phyloP scores from a whole-genome alignment of 2,329 filamentous ascomycete genomes.

The Septoria linicola region DNA sequence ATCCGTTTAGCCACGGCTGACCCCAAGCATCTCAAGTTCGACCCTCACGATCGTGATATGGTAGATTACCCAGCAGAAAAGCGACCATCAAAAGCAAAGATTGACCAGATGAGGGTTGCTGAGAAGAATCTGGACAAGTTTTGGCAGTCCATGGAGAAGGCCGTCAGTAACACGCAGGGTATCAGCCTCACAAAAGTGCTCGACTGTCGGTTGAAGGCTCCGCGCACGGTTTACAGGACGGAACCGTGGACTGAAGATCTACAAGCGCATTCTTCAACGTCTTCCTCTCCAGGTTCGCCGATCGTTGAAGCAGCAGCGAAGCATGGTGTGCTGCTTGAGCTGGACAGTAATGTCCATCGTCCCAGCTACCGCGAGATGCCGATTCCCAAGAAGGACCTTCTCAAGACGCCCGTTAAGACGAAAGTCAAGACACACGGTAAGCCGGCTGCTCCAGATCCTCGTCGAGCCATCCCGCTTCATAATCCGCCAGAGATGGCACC shows the following conservation, averaged over 20 bases:
- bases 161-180: conserved; percentile 11
- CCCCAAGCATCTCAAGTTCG: neutral
- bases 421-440: conserved; percentile 31
- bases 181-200: conserved; percentile 34
- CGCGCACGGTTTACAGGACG: conserved; percentile 49
- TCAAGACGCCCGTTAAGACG: conserved; percentile 17
- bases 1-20: conserved; percentile 3
- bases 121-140: conserved; percentile 52
- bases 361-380: conserved; percentile 11
- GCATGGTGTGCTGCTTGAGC: conserved; percentile 14
- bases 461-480: conserved; percentile 1
- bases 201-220: conserved; percentile 27
- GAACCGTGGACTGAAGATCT: conserved; percentile 48
- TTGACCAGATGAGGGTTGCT: conserved; percentile 46
- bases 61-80: conserved; percentile 53
- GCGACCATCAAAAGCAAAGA: conserved; percentile 48
- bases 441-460: conserved; percentile 21
- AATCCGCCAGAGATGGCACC: neutral
- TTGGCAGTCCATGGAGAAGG: conserved; percentile 39
- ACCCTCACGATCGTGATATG: conserved; percentile 33
- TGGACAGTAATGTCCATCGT: conserved; percentile 21
- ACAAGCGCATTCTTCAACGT: neutral
- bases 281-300: neutral
- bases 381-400: conserved; percentile 10
- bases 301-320: neutral